These are phyloP conservation scores for Westerdykella aurantiaca DNA, from an alignment of 2,329 filamentous ascomycete species.

Conservation along the genomic window DNA sequence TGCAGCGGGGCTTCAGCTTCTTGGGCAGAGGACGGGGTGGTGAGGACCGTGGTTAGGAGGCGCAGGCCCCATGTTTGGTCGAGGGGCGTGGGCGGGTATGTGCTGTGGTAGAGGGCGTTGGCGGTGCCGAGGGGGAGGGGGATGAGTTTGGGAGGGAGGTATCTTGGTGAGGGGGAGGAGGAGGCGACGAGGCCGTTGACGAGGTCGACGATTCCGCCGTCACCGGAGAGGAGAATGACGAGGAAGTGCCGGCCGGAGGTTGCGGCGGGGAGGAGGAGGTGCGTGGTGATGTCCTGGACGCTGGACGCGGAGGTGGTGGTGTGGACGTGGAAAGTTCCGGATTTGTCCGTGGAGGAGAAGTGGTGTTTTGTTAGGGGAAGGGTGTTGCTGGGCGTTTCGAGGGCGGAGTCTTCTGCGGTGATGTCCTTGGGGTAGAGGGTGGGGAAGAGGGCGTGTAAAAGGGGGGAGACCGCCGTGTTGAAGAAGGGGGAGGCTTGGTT, in stretches of 20 bases:
- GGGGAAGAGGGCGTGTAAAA: constrained; percentile 41
- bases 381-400: constrained; percentile 59
- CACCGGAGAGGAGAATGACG: constrained; percentile 76
- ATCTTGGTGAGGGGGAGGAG: constrained; percentile 5
- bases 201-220: constrained; percentile 79
- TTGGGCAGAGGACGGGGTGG: too few relatives aligned
- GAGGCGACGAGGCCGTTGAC: constrained; percentile 58
- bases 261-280: constrained; percentile 46
- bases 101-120: constrained; percentile 46
- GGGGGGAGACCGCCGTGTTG: constrained; percentile 32
- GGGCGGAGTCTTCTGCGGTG: constrained; percentile 54
- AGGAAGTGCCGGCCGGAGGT: constrained; percentile 40
- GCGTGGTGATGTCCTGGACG: constrained; percentile 57
- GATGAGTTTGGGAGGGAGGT: constrained; percentile 50
- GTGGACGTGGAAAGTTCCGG: constrained; percentile 48
- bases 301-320: constrained; percentile 59
- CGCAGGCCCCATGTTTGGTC: constrained; percentile 40
- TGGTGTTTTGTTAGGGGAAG: constrained; percentile 52
- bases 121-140: constrained; percentile 50
- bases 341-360: constrained; percentile 29
- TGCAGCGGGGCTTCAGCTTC: constrained; percentile 30
- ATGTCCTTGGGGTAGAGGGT: constrained; percentile 11
- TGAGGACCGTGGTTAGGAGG: too few relatives aligned
- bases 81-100: constrained; percentile 26
- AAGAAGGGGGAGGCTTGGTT: constrained; percentile 38